Percentiles rank a stretch among this genome's conserved stretches.
Conservation (phyloP, 192 early-diverging fungal genomes). For the Coemansia sp. region DNA sequence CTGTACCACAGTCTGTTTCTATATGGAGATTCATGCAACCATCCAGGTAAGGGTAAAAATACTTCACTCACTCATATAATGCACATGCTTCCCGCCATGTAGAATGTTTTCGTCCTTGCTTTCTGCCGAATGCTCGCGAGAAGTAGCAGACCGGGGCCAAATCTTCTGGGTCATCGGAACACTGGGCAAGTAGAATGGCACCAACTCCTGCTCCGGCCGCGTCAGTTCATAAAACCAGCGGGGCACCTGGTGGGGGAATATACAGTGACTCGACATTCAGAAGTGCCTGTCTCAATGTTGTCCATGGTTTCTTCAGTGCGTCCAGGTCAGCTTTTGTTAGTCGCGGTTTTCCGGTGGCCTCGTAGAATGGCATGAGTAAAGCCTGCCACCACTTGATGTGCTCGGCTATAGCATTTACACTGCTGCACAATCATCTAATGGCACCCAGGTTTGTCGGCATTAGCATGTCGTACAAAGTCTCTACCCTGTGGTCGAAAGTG, state of each 20-base stretch:
- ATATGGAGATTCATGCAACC: constrained; percentile 20
- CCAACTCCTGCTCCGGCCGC: too few species aligned
- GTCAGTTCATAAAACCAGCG: too few species aligned
- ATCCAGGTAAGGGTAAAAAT: constrained; percentile 33
- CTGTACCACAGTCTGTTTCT: constrained; percentile 22
- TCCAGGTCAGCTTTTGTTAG: constrained; percentile 6
- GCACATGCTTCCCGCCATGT: constrained; percentile 27
- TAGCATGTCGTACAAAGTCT: constrained; percentile 3
- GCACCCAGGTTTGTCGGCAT: constrained; percentile 12
- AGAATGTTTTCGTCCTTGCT: constrained; percentile 9
- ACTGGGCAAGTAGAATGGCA: constrained; percentile 6
- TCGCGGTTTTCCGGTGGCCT: constrained; percentile 1
- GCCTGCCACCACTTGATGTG: constrained; percentile 26
- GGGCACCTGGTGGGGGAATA: too few species aligned
- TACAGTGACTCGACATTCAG: too few species aligned
- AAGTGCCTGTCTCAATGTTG: background rate
- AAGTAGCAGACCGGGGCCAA: constrained; percentile 26
- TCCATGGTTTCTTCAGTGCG: constrained; percentile 3
- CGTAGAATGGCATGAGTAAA: constrained; percentile 29
- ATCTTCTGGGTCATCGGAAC: constrained; percentile 5
- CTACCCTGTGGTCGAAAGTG: background rate
- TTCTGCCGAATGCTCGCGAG: constrained; percentile 11
- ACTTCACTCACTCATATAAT: constrained; percentile 9
- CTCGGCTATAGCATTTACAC: constrained; percentile 19
- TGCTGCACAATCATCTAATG: constrained; percentile 14